phyloP scores from a whole-genome alignment of 257 asterid genomes.

The Lycium ferocissimum region DNA sequence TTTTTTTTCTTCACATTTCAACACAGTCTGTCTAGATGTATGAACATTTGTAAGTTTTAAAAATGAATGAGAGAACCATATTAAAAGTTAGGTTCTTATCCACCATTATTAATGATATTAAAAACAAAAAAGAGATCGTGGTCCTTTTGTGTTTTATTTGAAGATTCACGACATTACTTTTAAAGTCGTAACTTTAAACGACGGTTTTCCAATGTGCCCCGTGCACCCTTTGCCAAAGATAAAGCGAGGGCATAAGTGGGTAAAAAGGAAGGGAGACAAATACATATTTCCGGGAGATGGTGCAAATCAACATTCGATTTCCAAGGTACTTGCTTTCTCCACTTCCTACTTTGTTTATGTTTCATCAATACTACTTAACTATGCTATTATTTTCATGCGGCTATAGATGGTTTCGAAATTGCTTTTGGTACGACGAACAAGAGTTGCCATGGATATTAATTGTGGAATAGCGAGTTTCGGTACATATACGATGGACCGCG shows the following conservation, averaged over 20 bases:
- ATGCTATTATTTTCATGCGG: slow-evolving; percentile 30
- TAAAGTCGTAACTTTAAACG: slow-evolving; percentile 28
- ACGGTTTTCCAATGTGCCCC: slow-evolving; percentile 62
- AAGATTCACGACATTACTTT: not conserved
- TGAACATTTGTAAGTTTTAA: not conserved
- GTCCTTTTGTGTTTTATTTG: not conserved
- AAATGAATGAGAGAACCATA: too few species aligned
- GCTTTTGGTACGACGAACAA: slow-evolving; percentile 78
- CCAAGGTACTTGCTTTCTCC: slow-evolving; percentile 53
- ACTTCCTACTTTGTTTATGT: not conserved
- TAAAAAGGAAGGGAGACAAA: slow-evolving; percentile 45
- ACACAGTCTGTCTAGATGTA: not conserved
- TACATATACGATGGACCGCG: slow-evolving; percentile 75
- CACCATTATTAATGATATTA: not conserved
- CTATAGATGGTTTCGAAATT: slow-evolving; percentile 83
- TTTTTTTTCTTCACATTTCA: not conserved
- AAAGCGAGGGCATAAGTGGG: slow-evolving; percentile 37
- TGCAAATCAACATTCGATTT: slow-evolving; percentile 50
- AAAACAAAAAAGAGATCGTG: not conserved
- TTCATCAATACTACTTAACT: not conserved
- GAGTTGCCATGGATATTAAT: slow-evolving; percentile 87
- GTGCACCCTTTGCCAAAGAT: slow-evolving; percentile 37
- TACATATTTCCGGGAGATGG: slow-evolving; percentile 44
- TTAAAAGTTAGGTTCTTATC: too few species aligned
- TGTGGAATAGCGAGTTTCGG: slow-evolving; percentile 98